Conservation (phyloP, 257 asterid genomes). For the Rehmannia glutinosa region DNA sequence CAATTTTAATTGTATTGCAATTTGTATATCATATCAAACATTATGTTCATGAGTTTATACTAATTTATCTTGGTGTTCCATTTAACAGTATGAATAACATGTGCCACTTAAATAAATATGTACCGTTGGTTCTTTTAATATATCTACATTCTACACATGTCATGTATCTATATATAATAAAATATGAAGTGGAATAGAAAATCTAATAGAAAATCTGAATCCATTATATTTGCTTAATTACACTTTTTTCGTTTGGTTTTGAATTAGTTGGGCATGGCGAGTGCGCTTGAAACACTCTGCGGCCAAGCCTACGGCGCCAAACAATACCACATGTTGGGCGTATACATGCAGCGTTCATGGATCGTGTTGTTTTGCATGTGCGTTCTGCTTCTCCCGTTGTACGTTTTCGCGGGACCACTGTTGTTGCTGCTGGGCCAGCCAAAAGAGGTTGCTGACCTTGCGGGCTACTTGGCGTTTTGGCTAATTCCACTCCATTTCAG, state of each 20-base stretch:
- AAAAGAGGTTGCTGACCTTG: constrained; percentile 28
- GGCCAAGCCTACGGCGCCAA: constrained; percentile 39
- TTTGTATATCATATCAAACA: too few relatives aligned
- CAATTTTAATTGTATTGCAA: too few relatives aligned
- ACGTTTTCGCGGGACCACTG: constrained; percentile 25
- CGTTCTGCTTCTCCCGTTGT: constrained; percentile 29
- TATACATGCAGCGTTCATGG: constrained; percentile 38
- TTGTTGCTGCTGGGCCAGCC: constrained; percentile 27
- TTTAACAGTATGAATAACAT: too few relatives aligned
- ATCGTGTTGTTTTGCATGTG: constrained; percentile 14
- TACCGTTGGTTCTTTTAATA: too few relatives aligned
- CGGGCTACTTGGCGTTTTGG: constrained; percentile 24
- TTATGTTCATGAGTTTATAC: too few relatives aligned
- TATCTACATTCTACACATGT: too few relatives aligned
- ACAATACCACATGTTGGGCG: constrained; percentile 29
- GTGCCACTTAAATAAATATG: too few relatives aligned
- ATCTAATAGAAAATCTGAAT: too few relatives aligned
- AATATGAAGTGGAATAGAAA: too few relatives aligned
- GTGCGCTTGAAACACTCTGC: constrained; percentile 32
- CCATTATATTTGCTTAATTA: too few relatives aligned
- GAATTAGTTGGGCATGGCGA: constrained; percentile 37
- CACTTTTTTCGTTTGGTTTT: neutral
- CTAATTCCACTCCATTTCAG: constrained; percentile 34
- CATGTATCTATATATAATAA: too few relatives aligned
- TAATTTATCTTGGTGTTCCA: too few relatives aligned